phyloP scores from a whole-genome alignment of 257 asterid species.

The Verbena officinalis region DNA sequence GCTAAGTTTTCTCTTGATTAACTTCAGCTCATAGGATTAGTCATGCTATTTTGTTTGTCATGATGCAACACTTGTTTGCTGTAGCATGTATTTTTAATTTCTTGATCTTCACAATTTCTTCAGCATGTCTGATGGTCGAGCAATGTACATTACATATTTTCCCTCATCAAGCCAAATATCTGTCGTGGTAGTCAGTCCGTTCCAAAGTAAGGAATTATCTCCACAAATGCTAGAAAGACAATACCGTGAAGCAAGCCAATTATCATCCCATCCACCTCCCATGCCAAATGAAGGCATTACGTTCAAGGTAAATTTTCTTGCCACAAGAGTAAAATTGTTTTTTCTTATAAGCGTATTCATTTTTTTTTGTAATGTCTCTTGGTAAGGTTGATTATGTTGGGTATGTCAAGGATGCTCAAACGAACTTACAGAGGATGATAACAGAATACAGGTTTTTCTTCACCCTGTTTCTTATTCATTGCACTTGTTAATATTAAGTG shows the following conservation, averaged over 20 bases:
- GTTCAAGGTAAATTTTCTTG: slow-evolving; percentile 64
- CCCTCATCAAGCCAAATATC: slow-evolving; percentile 72
- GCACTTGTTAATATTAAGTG: slow-evolving; percentile 25
- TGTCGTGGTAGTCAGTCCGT: slow-evolving; percentile 88
- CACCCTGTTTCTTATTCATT: slow-evolving; percentile 25
- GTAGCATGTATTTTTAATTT: slow-evolving; percentile 8
- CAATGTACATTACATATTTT: slow-evolving; percentile 79
- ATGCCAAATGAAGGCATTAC: slow-evolving; percentile 51
- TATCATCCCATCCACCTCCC: slow-evolving; percentile 54
- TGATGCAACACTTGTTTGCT: slow-evolving; percentile 12
- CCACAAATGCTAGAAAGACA: slow-evolving; percentile 86
- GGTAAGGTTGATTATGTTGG: slow-evolving; percentile 80
- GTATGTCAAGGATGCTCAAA: slow-evolving; percentile 82
- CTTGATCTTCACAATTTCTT: slow-evolving; percentile 32
- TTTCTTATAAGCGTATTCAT: slow-evolving; percentile 25
- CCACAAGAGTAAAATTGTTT: slow-evolving; percentile 1
- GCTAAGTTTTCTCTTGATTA: slow-evolving; percentile 17
- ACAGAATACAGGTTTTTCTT: slow-evolving; percentile 70
- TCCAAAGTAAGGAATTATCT: slow-evolving; percentile 86
- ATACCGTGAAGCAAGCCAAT: slow-evolving; percentile 82
- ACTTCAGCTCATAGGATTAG: slow-evolving; percentile 15
- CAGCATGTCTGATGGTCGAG: slow-evolving; percentile 91
- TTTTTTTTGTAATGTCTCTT: slow-evolving; percentile 28
- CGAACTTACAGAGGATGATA: slow-evolving; percentile 65
- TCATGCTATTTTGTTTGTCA: slow-evolving; percentile 20